Base-by-base conservation (phyloP, 2,329 filamentous ascomycete species). In the Diaporthe humulicola region DNA sequence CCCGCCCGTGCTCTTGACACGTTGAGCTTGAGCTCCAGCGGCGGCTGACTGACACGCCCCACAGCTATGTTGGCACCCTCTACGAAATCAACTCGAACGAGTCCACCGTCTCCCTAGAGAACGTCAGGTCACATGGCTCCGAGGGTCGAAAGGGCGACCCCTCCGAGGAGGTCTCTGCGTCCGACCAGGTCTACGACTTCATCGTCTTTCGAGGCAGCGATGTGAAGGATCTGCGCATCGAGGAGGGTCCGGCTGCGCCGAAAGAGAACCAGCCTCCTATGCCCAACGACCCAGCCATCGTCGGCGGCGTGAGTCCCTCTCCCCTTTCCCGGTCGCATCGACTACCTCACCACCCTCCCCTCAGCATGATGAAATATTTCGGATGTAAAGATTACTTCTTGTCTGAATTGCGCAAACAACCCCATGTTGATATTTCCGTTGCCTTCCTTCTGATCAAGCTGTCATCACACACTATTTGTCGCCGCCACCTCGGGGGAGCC, bases 51-150 rank as follows among this genome's bases (percentile, higher is more conserved):
- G 77, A 87, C 84, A 77, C 70, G 76, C 73, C 74, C 73, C 76
- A 75, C 81, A 98, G 96, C 86, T 98, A 98, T 87, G 95, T 98
- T 82, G 97, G 97, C 79, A 96, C 94, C 72, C 92, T 99, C 70
- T 95, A 98, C 87, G 95, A 98, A 85, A 99, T 99, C 90, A 98
- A 98, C 86, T 98, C 96, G 77, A 96, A 98, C 85, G 94, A 95
- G 80, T 97, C 96, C 61, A 98, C 97, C 78, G 97, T 99, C 81
- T 97, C 97, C 56, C 92, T 99, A 78, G 96, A 99, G 84, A 96
- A 98, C 90, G 97, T 99, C 83, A 91, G 93, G 77, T 98, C 96
- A 4, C 97, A 93, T 82, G 97, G 97, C 79, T 98, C 97, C 40
- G 97, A 99, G 87, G 96, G 95, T 73, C 94, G 97, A 78, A 93